Percentiles rank a stretch among this genome's conserved stretches.
phyloP scores from a whole-genome alignment of 1,284 basidiomycete species.

The Trichosporon faecale region DNA sequence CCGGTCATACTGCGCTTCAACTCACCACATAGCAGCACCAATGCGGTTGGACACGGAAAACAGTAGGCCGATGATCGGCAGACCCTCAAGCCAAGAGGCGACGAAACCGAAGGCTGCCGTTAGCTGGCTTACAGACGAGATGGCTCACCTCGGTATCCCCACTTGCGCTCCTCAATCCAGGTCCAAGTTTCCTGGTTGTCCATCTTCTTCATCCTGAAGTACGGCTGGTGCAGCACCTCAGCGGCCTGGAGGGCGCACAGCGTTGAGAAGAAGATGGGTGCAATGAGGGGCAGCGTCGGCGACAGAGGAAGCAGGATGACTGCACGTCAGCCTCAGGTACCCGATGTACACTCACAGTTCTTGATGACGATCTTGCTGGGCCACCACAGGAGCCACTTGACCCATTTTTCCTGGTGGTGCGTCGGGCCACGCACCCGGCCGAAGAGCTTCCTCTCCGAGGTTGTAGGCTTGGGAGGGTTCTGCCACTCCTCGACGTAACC shows the following conservation, averaged over 20 bases:
- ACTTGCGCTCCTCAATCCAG: conserved; percentile 81
- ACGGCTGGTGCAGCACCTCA: conserved; percentile 67
- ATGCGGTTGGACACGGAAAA: conserved; percentile 81
- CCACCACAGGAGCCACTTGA: conserved; percentile 55
- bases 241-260: conserved; percentile 68
- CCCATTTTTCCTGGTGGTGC: conserved; percentile 36
- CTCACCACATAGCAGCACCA: conserved; percentile 80
- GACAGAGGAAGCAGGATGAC: conserved; percentile 66
- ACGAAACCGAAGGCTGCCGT: conserved; percentile 71
- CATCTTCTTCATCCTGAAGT: conserved; percentile 80
- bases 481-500: conserved; percentile 86
- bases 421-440: conserved; percentile 20
- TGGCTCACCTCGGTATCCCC: conserved; percentile 69
- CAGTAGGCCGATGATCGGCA: conserved; percentile 72
- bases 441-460: conserved; percentile 23
- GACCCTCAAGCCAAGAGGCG: conserved; percentile 69
- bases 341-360: conserved; percentile 51
- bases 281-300: conserved; percentile 66
- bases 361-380: conserved; percentile 58
- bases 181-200: conserved; percentile 62
- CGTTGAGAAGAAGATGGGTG: conserved; percentile 63
- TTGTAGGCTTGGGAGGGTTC: conserved; percentile 58
- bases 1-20: neutral
- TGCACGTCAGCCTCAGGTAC: conserved; percentile 47
- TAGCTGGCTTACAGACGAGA: neutral